These are phyloP conservation scores for Dioszegia hungarica DNA, from an alignment of 768 basidiomycete genomes.

Conservation along the genomic window DNA sequence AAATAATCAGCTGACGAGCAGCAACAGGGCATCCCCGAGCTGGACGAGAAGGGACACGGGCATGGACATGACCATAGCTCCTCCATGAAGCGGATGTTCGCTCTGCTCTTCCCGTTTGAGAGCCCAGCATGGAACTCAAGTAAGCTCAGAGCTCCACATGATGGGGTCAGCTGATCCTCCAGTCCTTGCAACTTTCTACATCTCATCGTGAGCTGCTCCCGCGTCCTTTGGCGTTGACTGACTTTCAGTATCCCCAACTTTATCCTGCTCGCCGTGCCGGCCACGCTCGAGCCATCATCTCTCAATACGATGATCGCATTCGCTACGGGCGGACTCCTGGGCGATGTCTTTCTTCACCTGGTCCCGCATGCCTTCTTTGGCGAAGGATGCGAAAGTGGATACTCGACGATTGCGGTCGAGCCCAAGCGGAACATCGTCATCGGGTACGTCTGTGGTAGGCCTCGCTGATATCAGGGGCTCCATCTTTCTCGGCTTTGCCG, in stretches of 20 bases:
- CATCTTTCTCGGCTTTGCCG: constrained; percentile 78
- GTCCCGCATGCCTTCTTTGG: constrained; percentile 90
- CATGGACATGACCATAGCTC: constrained; percentile 13
- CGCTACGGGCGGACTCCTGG: constrained; percentile 87
- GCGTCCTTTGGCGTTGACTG: constrained; percentile 7
- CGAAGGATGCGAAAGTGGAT: constrained; percentile 64
- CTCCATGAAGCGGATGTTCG: constrained; percentile 68
- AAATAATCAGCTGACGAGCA: background rate
- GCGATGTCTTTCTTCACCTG: constrained; percentile 87
- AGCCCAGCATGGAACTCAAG: constrained; percentile 82
- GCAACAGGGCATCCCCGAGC: background rate
- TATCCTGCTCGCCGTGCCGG: constrained; percentile 88
- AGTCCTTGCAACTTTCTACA: constrained; percentile 90
- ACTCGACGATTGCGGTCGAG: constrained; percentile 65
- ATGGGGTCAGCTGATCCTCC: background rate
- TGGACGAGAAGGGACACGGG: background rate
- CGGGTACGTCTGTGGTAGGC: constrained; percentile 56
- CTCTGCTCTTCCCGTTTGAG: constrained; percentile 73
- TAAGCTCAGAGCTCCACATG: constrained; percentile 33
- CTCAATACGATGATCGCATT: constrained; percentile 93
- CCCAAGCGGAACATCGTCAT: constrained; percentile 86
- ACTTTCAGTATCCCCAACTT: constrained; percentile 69
- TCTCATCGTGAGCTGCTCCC: constrained; percentile 73
- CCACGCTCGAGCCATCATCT: constrained; percentile 74
- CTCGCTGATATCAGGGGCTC: constrained; percentile 47